These are phyloP conservation scores for Rhododendron ferrugineum DNA, from an alignment of 148 eudicot genomes.

Conservation along the genomic window DNA sequence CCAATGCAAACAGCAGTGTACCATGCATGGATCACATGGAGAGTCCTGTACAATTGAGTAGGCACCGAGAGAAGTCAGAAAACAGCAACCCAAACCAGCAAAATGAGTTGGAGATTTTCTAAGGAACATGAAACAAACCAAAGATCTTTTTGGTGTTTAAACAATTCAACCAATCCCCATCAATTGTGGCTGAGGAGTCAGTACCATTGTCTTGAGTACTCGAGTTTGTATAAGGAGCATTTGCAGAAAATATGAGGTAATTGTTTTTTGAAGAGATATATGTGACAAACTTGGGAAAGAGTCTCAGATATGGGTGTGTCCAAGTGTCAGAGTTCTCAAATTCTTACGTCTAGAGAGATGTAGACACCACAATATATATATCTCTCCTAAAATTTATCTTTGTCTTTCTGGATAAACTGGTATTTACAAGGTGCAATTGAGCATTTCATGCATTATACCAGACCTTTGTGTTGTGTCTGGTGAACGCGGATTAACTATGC, in stretches of 20 bases:
- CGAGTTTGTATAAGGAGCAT: not conserved
- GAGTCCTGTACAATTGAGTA: slow-evolving; percentile 36
- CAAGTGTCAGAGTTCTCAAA: not conserved
- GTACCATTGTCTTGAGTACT: not conserved
- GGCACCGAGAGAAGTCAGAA: not conserved
- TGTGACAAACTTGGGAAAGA: not conserved
- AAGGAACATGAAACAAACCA: not conserved
- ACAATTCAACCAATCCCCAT: not conserved
- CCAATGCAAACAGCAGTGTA: slow-evolving; percentile 80
- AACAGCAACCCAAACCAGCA: not conserved
- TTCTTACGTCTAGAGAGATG: not conserved
- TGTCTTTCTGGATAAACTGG: too few relatives aligned
- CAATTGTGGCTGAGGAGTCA: not conserved
- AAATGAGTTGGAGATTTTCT: not conserved
- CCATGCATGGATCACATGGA: slow-evolving; percentile 77
- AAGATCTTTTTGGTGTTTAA: not conserved
- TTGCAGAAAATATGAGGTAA: not conserved
- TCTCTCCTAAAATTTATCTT: too few relatives aligned
- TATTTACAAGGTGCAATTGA: too few relatives aligned
- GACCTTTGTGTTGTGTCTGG: too few relatives aligned
- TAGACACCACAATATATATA: not conserved
- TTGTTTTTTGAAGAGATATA: not conserved
- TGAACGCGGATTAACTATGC: too few relatives aligned
- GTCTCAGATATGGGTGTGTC: not conserved
- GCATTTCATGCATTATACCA: too few relatives aligned